Conservation (phyloP, 1,139 yeast genomes). For the Kodamaea ohmeri region DNA sequence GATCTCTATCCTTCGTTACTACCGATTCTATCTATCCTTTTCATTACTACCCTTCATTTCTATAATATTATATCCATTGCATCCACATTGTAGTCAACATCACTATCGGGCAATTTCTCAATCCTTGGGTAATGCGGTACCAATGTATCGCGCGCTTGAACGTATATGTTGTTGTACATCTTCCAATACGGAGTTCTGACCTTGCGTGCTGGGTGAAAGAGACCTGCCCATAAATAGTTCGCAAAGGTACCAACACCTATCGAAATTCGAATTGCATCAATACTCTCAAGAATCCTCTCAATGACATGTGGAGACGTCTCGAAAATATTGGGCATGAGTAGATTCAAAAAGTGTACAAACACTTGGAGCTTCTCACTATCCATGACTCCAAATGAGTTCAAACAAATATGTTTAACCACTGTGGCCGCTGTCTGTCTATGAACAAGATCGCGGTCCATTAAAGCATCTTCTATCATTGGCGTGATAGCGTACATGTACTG, state of each 20-base stretch:
- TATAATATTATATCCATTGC: slow-evolving; percentile 38
- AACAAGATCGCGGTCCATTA: slow-evolving; percentile 86
- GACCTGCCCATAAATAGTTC: slow-evolving; percentile 82
- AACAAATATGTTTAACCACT: slow-evolving; percentile 76
- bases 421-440: slow-evolving; percentile 96
- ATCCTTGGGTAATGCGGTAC: slow-evolving; percentile 80
- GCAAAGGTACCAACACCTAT: slow-evolving; percentile 74
- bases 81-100: slow-evolving; percentile 25
- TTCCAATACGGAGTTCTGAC: slow-evolving; percentile 88
- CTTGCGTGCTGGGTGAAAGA: slow-evolving; percentile 89
- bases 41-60: neutral
- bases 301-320: slow-evolving; percentile 97
- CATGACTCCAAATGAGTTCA: slow-evolving; percentile 75
- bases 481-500: slow-evolving; percentile 82
- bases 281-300: slow-evolving; percentile 72
- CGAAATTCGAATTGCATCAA: slow-evolving; percentile 70
- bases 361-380: slow-evolving; percentile 66
- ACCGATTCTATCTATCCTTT: neutral
- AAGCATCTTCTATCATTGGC: slow-evolving; percentile 84
- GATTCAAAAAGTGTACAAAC: slow-evolving; percentile 65
- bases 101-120: slow-evolving; percentile 29
- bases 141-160: slow-evolving; percentile 69
- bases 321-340: slow-evolving; percentile 78
- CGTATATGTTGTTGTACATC: slow-evolving; percentile 72
- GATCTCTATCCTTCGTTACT: neutral